phyloP scores from a whole-genome alignment of 1,284 basidiomycete species.

The Marasmius tenuissimus region DNA sequence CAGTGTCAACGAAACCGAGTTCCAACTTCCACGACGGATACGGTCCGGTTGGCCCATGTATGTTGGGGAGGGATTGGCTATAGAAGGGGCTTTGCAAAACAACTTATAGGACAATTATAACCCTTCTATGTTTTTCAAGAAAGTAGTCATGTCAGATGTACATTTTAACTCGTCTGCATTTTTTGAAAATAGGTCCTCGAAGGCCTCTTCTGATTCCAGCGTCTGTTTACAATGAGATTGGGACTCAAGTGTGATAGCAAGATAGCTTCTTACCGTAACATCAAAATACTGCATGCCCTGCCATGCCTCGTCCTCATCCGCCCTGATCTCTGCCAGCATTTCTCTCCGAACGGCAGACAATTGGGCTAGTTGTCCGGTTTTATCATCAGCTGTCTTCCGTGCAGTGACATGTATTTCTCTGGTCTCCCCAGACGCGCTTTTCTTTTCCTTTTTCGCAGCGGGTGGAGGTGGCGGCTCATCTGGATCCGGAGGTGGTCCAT shows the following conservation, averaged over 20 bases:
- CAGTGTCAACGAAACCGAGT: not conserved
- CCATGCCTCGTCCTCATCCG: conserved; percentile 77
- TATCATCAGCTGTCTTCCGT: conserved; percentile 66
- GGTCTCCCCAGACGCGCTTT: conserved; percentile 18
- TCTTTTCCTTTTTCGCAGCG: conserved; percentile 57
- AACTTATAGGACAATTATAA: conserved; percentile 32
- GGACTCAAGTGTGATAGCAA: not conserved
- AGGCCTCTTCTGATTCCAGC: conserved; percentile 50
- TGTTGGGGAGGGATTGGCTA: too few relatives aligned
- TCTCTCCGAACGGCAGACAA: conserved; percentile 65
- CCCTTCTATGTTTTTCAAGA: conserved; percentile 61
- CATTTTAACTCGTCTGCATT: conserved; percentile 53
- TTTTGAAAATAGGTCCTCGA: conserved; percentile 65
- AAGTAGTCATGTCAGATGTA: conserved; percentile 58
- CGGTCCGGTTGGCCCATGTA: too few relatives aligned
- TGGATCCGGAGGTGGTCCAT: conserved; percentile 76
- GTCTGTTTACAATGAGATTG: conserved; percentile 39
- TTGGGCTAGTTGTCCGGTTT: conserved; percentile 37
- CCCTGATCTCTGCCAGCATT: conserved; percentile 67
- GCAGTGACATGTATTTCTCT: conserved; percentile 64
- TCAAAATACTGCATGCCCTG: conserved; percentile 62
- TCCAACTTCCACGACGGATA: not conserved
- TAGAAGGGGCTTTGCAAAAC: too few relatives aligned
- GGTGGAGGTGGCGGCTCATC: conserved; percentile 58
- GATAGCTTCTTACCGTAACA: conserved; percentile 47